Conservation (phyloP, 306 rosid genomes). For the Malus fusca region DNA sequence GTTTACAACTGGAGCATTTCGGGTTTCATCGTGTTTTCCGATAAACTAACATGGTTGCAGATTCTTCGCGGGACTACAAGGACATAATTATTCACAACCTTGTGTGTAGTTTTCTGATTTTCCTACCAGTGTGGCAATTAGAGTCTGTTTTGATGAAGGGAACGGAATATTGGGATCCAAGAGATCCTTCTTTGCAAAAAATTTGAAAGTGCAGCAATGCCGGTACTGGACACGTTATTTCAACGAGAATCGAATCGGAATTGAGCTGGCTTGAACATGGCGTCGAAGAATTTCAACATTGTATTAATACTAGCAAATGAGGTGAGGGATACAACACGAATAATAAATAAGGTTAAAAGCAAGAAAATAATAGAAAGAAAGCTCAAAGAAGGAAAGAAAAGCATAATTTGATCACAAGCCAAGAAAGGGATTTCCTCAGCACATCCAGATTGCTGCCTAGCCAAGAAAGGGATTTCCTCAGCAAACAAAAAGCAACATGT, state of each 20-base stretch:
- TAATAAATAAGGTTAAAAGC: slow-evolving; percentile 11
- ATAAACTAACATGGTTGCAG: background rate
- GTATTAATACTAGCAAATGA: background rate
- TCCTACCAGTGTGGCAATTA: background rate
- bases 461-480: slow-evolving; percentile 38
- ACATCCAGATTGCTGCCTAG: slow-evolving; percentile 36
- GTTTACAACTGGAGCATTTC: background rate
- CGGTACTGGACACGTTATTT: background rate
- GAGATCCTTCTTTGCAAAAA: background rate
- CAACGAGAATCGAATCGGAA: background rate
- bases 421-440: slow-evolving; percentile 37
- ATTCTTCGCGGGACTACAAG: background rate
- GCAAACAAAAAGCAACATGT: background rate
- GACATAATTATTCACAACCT: background rate
- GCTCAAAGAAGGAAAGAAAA: slow-evolving; percentile 28
- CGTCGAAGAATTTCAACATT: background rate
- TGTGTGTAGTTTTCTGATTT: background rate
- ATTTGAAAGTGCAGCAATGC: background rate
- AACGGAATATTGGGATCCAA: too few species aligned
- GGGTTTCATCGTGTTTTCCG: background rate
- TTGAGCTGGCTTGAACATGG: background rate
- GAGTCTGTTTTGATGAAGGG: background rate
- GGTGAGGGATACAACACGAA: background rate
- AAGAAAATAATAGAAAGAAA: slow-evolving; percentile 20
- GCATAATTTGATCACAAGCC: slow-evolving; percentile 28